phyloP scores from a whole-genome alignment of 2,329 filamentous ascomycete genomes.

The Aureobasidium sp. region DNA sequence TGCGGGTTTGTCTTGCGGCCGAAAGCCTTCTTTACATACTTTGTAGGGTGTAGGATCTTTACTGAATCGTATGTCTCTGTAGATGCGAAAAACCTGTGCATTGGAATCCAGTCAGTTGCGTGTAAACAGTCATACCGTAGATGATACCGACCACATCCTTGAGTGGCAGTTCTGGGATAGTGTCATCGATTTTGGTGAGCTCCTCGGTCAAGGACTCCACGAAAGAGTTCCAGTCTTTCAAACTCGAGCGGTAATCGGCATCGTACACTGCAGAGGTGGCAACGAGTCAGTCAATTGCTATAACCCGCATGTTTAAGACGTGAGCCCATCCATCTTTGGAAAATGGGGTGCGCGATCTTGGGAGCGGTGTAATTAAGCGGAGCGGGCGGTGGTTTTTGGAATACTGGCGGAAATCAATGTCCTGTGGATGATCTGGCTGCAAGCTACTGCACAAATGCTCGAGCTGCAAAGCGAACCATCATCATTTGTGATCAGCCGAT shows the following conservation, averaged over 20 bases:
- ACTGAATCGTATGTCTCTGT: slow-evolving; percentile 76
- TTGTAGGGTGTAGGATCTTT: slow-evolving; percentile 85
- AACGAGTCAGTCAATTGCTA: slow-evolving; percentile 6
- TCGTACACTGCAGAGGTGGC: slow-evolving; percentile 54
- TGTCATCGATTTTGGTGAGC: slow-evolving; percentile 64
- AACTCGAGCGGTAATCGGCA: slow-evolving; percentile 64
- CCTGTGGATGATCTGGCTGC: background rate
- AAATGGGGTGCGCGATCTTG: background rate
- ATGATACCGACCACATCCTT: slow-evolving; percentile 59
- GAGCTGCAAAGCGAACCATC: slow-evolving; percentile 1
- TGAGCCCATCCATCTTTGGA: background rate
- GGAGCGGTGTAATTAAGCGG: background rate
- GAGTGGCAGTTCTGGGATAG: slow-evolving; percentile 73
- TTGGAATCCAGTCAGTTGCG: background rate
- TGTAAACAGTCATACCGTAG: background rate
- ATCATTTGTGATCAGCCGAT: background rate
- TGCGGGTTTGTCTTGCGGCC: background rate
- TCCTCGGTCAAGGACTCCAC: slow-evolving; percentile 62
- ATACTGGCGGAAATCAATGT: background rate
- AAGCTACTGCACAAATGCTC: slow-evolving; percentile 10
- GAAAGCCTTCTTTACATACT: slow-evolving; percentile 38
- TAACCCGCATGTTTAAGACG: background rate
- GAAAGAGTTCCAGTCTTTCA: slow-evolving; percentile 75
- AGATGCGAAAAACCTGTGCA: slow-evolving; percentile 65
- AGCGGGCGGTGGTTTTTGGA: background rate